Conservation (phyloP, 2,329 filamentous ascomycete genomes). For the Didymella pinodella region DNA sequence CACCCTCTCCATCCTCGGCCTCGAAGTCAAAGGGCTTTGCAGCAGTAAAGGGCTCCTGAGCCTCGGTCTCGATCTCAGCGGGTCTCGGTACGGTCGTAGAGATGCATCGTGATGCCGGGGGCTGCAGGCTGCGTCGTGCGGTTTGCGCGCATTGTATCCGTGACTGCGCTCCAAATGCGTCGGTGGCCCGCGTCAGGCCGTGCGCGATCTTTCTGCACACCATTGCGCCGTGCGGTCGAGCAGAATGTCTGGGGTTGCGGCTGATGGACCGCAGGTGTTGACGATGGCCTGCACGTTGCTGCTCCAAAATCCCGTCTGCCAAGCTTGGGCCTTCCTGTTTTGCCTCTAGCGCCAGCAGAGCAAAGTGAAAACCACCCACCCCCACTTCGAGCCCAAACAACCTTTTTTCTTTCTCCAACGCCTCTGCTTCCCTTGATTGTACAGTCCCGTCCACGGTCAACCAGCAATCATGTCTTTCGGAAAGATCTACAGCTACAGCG, state of each 20-base stretch:
- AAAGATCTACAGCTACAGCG: slow-evolving; percentile 90
- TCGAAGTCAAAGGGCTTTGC: slow-evolving; percentile 56
- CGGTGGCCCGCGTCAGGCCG: slow-evolving; percentile 38
- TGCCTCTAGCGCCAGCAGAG: slow-evolving; percentile 8
- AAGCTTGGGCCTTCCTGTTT: slow-evolving; percentile 13
- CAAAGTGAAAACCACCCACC: slow-evolving; percentile 38
- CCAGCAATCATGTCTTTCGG: slow-evolving; percentile 86
- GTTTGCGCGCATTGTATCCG: slow-evolving; percentile 36
- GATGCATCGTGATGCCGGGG: slow-evolving; percentile 41
- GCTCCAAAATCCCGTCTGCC: slow-evolving; percentile 14
- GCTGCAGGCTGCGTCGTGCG: slow-evolving; percentile 31
- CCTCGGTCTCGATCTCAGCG: slow-evolving; percentile 32
- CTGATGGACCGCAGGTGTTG: slow-evolving; percentile 18
- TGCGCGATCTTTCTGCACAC: slow-evolving; percentile 43
- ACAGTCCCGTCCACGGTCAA: slow-evolving; percentile 31
- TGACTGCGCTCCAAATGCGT: slow-evolving; percentile 31
- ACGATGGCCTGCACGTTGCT: slow-evolving; percentile 19
- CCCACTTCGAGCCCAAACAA: slow-evolving; percentile 38
- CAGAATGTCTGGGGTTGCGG: slow-evolving; percentile 20
- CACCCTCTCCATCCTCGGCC: slow-evolving; percentile 18
- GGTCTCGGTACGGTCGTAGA: slow-evolving; percentile 40
- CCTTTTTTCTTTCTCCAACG: slow-evolving; percentile 36
- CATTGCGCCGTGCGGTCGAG: slow-evolving; percentile 33
- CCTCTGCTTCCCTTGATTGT: slow-evolving; percentile 43
- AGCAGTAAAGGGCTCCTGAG: slow-evolving; percentile 48